phyloP scores from a whole-genome alignment of 169 alveolate genomes.

The Eimeria maxima region DNA sequence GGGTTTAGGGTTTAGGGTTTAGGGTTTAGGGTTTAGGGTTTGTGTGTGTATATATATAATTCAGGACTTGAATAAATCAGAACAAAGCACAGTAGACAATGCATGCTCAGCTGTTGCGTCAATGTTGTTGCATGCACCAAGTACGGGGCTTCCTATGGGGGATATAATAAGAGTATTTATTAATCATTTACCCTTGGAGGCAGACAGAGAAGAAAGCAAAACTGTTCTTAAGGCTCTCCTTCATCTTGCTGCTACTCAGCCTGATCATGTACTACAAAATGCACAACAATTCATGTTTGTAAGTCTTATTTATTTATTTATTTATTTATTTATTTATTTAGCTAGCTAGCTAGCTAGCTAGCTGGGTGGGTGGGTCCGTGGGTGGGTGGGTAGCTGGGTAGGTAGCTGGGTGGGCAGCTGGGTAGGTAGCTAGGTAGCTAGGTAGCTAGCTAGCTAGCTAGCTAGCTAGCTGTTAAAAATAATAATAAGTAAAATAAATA shows the following conservation, averaged over 20 bases:
- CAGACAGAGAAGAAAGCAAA: constrained; percentile 63
- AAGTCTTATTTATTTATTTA: too few relatives aligned
- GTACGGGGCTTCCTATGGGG: constrained; percentile 63
- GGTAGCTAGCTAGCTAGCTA: too few relatives aligned
- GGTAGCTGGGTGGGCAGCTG: too few relatives aligned
- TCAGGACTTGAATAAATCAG: constrained; percentile 73
- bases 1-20: constrained; percentile 16
- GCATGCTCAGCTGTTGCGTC: constrained; percentile 76
- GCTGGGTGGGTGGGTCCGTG: too few relatives aligned
- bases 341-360: too few relatives aligned
- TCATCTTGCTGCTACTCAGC: constrained; percentile 70
- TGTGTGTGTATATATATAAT: too few relatives aligned
- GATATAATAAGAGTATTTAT: constrained; percentile 42
- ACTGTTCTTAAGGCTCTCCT: constrained; percentile 63
- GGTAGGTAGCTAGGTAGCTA: too few relatives aligned
- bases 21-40: constrained; percentile 38
- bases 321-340: too few relatives aligned
- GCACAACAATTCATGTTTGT: constrained; percentile 66
- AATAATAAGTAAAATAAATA: too few relatives aligned
- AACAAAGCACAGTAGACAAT: constrained; percentile 74
- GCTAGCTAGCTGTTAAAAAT: too few relatives aligned
- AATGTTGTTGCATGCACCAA: constrained; percentile 55
- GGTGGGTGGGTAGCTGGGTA: too few relatives aligned
- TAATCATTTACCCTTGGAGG: constrained; percentile 36
- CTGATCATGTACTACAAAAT: constrained; percentile 38